A percentile compares a stretch with the other conserved stretches of the same genome.
phyloP scores from a whole-genome alignment of 306 rosid genomes.

The Casuarina cunninghamiana region DNA sequence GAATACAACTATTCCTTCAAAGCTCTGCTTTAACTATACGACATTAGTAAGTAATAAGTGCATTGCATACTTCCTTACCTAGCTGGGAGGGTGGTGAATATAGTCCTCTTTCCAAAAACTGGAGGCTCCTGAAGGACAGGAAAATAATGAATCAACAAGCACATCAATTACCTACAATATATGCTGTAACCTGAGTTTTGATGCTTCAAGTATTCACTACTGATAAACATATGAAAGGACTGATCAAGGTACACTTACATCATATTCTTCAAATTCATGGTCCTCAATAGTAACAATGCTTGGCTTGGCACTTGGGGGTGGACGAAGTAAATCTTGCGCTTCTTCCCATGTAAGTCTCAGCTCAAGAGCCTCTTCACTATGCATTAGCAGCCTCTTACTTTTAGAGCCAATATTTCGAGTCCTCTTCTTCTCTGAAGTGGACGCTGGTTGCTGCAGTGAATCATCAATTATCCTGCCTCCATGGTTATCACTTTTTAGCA shows the following conservation, averaged over 20 bases:
- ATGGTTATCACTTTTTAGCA: slow-evolving; percentile 50
- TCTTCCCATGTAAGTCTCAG: slow-evolving; percentile 97
- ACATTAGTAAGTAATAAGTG: background rate
- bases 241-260: slow-evolving; percentile 53
- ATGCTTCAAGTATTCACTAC: slow-evolving; percentile 16
- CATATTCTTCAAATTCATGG: slow-evolving; percentile 91
- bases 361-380: slow-evolving; percentile 82
- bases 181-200: slow-evolving; percentile 22
- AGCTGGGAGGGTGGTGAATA: slow-evolving; percentile 62
- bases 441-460: slow-evolving; percentile 43
- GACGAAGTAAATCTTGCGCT: slow-evolving; percentile 98
- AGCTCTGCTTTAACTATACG: background rate
- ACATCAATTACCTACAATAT: slow-evolving; percentile 26
- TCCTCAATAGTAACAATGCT: slow-evolving; percentile 84
- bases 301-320: slow-evolving; percentile 77
- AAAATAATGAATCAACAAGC: slow-evolving; percentile 26
- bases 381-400: slow-evolving; percentile 79
- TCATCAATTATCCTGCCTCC: slow-evolving; percentile 46
- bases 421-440: slow-evolving; percentile 69
- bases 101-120: slow-evolving; percentile 87
- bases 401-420: slow-evolving; percentile 87
- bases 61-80: slow-evolving; percentile 56
- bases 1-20: background rate
- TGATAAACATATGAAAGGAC: background rate
- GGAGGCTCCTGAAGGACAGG: slow-evolving; percentile 80